phyloP scores from a whole-genome alignment of 2,329 filamentous ascomycete species.

The Saccharata proteae region DNA sequence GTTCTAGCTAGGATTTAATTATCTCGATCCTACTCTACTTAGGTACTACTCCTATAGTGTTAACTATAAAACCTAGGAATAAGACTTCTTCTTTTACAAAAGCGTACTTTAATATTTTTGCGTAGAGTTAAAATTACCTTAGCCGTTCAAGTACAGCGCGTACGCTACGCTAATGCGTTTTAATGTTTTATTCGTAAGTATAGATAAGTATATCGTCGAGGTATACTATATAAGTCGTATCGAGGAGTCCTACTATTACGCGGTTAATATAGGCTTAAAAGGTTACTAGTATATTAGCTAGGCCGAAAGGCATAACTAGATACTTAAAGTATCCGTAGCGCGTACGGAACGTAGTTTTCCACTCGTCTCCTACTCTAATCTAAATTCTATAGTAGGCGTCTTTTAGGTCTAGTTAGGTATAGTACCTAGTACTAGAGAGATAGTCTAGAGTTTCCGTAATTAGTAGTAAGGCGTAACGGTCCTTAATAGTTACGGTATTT shows the following conservation, averaged over 20 bases:
- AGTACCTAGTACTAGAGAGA: background rate
- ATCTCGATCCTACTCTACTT: background rate
- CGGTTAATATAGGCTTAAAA: slow-evolving; percentile 13
- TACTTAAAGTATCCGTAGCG: slow-evolving; percentile 15
- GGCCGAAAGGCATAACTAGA: slow-evolving; percentile 14
- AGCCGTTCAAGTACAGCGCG: background rate
- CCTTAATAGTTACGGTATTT: background rate
- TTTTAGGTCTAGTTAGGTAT: background rate
- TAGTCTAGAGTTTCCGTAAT: background rate
- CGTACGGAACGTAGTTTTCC: slow-evolving; percentile 11
- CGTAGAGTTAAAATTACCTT: slow-evolving; percentile 3
- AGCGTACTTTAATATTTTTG: slow-evolving; percentile 6
- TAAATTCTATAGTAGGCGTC: background rate
- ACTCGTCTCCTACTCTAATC: background rate
- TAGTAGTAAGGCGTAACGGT: background rate
- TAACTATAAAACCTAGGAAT: slow-evolving; percentile 4
- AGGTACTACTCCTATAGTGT: slow-evolving; percentile 1
- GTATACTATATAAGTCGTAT: slow-evolving; percentile 11
- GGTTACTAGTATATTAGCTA: slow-evolving; percentile 12
- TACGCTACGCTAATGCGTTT: too few relatives aligned
- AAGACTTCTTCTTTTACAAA: slow-evolving; percentile 3
- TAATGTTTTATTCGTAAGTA: background rate
- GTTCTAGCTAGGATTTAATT: background rate
- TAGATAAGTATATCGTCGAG: slow-evolving; percentile 11
- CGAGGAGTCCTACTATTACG: slow-evolving; percentile 9